Percentiles rank a stretch among this genome's conserved stretches.
Conservation (phyloP, 225 moss, liverwort and hornwort species). For the Straminergon stramineum region DNA sequence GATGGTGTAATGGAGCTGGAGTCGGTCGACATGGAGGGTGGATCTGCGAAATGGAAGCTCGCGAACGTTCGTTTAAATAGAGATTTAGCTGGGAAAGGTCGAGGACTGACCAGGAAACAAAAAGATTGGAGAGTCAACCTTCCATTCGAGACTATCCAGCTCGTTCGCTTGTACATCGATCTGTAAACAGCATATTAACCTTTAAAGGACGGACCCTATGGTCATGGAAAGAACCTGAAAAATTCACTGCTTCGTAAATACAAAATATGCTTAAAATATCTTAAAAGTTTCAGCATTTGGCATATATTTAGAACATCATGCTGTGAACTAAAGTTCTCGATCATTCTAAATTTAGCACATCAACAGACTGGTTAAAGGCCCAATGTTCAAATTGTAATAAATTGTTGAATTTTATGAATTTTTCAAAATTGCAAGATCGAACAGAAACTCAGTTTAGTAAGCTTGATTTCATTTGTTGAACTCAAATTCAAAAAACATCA, state of each 20-base stretch:
- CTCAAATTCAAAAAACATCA: not conserved
- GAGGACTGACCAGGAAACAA: slow-evolving; percentile 78
- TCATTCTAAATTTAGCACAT: not conserved
- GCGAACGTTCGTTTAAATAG: slow-evolving; percentile 82
- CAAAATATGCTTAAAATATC: no score
- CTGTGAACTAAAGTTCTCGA: not conserved
- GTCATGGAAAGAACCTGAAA: not conserved
- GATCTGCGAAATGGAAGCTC: slow-evolving; percentile 78
- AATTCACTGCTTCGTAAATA: not conserved
- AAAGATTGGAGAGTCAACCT: slow-evolving; percentile 73
- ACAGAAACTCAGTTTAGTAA: fast-evolving
- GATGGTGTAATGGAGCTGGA: slow-evolving; percentile 84
- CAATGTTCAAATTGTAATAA: not conserved
- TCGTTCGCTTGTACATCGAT: slow-evolving; percentile 86
- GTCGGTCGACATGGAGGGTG: slow-evolving; percentile 39
- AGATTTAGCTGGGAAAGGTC: slow-evolving; percentile 68
- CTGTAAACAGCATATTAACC: slow-evolving; percentile 13
- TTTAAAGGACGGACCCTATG: not conserved
- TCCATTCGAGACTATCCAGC: slow-evolving; percentile 40
- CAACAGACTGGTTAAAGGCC: not conserved
- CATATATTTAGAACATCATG: not conserved
- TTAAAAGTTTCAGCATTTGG: not conserved
- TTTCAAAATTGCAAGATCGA: no score
- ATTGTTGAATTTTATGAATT: not conserved
- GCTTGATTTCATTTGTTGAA: not conserved